phyloP scores from a whole-genome alignment of 2,329 filamentous ascomycete genomes.

The Leptographium flavum region DNA sequence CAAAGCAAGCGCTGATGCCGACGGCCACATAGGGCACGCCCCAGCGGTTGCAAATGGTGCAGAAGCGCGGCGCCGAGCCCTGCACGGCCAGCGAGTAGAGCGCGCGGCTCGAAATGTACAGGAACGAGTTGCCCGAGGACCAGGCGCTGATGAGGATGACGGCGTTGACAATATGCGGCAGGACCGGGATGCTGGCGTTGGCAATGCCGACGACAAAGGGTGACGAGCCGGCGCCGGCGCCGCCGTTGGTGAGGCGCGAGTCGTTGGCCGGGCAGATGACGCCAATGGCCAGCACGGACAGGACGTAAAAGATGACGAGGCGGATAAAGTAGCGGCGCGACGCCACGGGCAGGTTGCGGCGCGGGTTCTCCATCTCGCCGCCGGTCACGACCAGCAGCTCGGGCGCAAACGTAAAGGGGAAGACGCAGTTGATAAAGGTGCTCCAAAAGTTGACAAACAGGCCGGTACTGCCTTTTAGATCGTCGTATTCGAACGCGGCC shows the following conservation, averaged over 20 bases:
- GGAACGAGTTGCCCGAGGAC: constrained; percentile 53
- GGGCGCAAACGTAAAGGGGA: constrained; percentile 39
- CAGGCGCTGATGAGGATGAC: constrained; percentile 59
- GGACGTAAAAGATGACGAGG: constrained; percentile 18
- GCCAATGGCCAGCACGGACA: constrained; percentile 17
- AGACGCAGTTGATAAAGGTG: constrained; percentile 22
- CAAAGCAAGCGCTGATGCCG: constrained; percentile 24
- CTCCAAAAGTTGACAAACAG: constrained; percentile 25
- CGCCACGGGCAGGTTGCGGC: constrained; percentile 56
- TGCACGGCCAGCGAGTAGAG: constrained; percentile 45
- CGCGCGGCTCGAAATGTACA: constrained; percentile 44
- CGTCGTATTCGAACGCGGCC: constrained; percentile 25
- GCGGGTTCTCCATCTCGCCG: constrained; percentile 59
- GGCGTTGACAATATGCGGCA: constrained; percentile 62
- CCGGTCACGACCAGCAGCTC: constrained; percentile 32
- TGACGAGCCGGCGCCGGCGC: constrained; percentile 24
- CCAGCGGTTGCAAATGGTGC: constrained; percentile 34
- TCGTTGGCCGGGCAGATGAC: constrained; percentile 16
- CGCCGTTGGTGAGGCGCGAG: constrained; percentile 18
- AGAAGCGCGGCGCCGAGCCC: constrained; percentile 40
- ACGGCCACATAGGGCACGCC: constrained; percentile 45
- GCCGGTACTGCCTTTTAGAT: constrained; percentile 19
- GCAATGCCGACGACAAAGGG: constrained; percentile 60
- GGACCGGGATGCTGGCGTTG: constrained; percentile 50
- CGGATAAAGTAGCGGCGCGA: constrained; percentile 47